Evolutionary conservation across 176 grass and related monocot species (phyloP).

Genomic region (Zoysia pacifica): DNA sequence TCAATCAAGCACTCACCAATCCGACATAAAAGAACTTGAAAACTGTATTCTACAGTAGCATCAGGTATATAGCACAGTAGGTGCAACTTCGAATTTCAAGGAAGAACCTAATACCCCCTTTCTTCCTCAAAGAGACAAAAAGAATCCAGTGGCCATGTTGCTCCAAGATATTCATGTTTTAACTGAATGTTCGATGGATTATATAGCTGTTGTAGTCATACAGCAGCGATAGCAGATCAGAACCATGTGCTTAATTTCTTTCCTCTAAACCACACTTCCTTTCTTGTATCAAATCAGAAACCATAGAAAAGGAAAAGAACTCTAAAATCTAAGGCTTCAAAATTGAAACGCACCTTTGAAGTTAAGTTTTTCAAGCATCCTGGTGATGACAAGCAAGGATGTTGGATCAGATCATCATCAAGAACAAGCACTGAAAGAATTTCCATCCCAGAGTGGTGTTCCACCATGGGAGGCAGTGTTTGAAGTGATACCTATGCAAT

Average conservation of each 20-base stretch:
- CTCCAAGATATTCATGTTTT: not conserved
- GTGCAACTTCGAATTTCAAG: constrained; percentile 4
- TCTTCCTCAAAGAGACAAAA: not conserved
- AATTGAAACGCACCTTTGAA: constrained; percentile 31
- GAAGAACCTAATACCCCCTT: not conserved
- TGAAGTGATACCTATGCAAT: not conserved
- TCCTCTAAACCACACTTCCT: constrained; percentile 7
- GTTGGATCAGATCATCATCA: constrained; percentile 11
- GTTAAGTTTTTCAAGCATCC: not conserved
- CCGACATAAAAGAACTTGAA: constrained; percentile 10
- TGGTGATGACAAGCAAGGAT: not conserved
- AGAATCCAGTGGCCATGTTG: not conserved
- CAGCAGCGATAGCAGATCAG: not conserved
- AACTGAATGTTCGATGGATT: not conserved
- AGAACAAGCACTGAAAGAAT: constrained; percentile 32
- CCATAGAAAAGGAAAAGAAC: not conserved
- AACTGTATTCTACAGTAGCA: constrained; percentile 8
- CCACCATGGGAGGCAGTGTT: constrained; percentile 1
- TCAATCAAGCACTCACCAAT: not conserved
- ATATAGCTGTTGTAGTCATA: not conserved
- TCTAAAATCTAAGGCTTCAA: constrained; percentile 22
- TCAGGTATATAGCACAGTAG: not conserved
- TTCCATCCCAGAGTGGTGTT: constrained; percentile 11
- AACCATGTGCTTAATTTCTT: not conserved
- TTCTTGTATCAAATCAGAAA: not conserved